Base-by-base conservation (phyloP, 805 yeast species). In the Starmerella stigmatis region DNA sequence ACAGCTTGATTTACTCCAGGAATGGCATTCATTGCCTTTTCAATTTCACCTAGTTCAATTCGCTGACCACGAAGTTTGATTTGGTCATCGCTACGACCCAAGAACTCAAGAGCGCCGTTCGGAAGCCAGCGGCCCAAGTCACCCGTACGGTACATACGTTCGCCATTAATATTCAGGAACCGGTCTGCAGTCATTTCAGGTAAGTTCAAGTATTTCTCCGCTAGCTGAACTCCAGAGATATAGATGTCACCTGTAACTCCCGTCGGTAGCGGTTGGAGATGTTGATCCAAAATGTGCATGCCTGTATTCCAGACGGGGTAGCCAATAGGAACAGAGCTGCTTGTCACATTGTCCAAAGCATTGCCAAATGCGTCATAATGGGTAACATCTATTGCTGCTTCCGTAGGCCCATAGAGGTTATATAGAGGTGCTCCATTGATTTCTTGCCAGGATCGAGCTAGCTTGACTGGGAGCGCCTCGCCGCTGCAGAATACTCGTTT, bases 41-140 rank as follows among this genome's bases (percentile, higher is more conserved):
- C 56, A 13, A 60, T 57, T 32, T 60, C 64, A 4, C 55, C 60
- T 10, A 60, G 55, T 31, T 60, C 64, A n/a, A 60, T 45, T 5
- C 64, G 50, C 30, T 60, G 64, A 10, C 64, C 64, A 8, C 64
- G 52, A 3, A 60, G 42, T 39, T 60, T 60, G 44, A 60, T 52
- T 34, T 60, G 64, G 7, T 57, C 53, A 39, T 60, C 64, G 29
- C 41, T 53, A 4, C 64, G 49, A 3, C 64, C 64, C 31, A 50
- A 22, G 23, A 59, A 57, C 15, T 59, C 62, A 20, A 60, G 46
- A 5, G 62, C 50, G 10, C 46, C 47, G 38, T 54, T 59, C 3
- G 38, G 17, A 2, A 59, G 44, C 41, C 54, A 41, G 9, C 58
- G 46, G 3, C 52, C 64, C 9, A 58, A 35, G 39, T 60, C 64